Percentiles rank a stretch among this genome's conserved stretches.
Evolutionary conservation across 2,329 filamentous ascomycete species (phyloP).

Genomic region (Fusarium abutilonis): DNA sequence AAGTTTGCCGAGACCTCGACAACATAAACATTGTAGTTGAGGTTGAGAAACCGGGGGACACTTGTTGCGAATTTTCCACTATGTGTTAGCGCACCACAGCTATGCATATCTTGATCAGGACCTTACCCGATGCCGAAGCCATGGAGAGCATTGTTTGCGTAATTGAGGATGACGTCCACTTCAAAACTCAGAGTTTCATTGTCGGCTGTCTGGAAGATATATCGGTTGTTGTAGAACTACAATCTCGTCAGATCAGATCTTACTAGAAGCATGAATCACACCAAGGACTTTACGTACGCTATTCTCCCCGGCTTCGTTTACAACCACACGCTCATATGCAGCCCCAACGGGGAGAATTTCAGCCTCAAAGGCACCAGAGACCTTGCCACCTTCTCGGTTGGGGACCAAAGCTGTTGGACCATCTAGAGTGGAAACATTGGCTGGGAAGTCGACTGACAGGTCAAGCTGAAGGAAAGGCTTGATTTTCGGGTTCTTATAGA

Average conservation of each 20-base stretch:
- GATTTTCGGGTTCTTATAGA: conserved; percentile 3
- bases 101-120: too few species aligned
- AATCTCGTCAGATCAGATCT: background rate
- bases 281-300: background rate
- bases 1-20: conserved; percentile 15
- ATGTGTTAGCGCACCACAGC: background rate
- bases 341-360: conserved; percentile 9
- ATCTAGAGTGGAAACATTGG: conserved; percentile 16
- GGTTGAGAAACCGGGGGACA: background rate
- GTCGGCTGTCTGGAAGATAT: conserved; percentile 5
- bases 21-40: conserved; percentile 14
- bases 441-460: background rate
- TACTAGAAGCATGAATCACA: too few species aligned
- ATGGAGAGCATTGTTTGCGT: conserved; percentile 21
- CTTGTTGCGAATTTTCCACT: background rate
- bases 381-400: conserved; percentile 4
- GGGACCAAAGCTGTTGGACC: background rate
- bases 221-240: conserved; percentile 11
- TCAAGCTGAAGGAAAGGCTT: conserved; percentile 8
- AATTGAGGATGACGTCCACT: conserved; percentile 14
- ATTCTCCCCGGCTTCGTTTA: conserved; percentile 13
- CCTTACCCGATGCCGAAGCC: conserved; percentile 14
- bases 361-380: conserved; percentile 7
- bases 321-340: background rate
- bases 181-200: conserved; percentile 9